Evolutionary conservation across 2,329 filamentous ascomycete species (phyloP), one percentile per base, ranked within the genome.

Genomic region (Pseudopyrenochaeta lycopersici): DNA sequence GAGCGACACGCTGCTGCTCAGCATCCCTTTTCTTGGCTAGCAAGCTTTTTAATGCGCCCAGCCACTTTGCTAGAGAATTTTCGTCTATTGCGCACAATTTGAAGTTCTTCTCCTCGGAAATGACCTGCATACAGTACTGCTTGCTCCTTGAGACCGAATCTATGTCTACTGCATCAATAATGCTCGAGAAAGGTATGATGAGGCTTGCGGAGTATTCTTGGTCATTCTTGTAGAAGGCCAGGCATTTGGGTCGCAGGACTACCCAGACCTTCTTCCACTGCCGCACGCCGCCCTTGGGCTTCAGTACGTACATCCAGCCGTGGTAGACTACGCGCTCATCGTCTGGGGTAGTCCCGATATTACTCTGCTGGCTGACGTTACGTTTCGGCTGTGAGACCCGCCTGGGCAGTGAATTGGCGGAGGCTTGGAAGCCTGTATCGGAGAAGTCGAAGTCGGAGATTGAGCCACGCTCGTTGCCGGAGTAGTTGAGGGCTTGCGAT

Each of bases 211-310:
- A 89, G 75, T 98, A 98, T 77, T 99, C 95, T 60, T 85, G 81
- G 50, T 96, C 91, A 70, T 96, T 90, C 76, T 97, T 97, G 82
- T 99, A 99, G 21, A 98, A 84, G 14, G 92, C 90, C 29, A 99
- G 81, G 59, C 90, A 92, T 46, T 90, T 88, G 1, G 91, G 89
- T 29, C 95, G 90, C 46, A 99, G 83, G 0, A 98, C 95, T 11
- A 90, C 90, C 95, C 95, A 98, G 54, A 92, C 84, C 66, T 92
- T 89, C 81, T 97, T 97, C 95, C 95, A 99, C 69, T 96, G 90
- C 41, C 90, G 88, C 49, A 99, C 86, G 7, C 92, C 92, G 18
- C 89, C 84, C 68, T 92, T 93, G 57, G 88, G 90, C 66, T 91
- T 92, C 51, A 97, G 84, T 57, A 92, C 87, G 75, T 91, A 90